Base-by-base conservation (phyloP, 345 rosid species). In the Nasturtium officinale region DNA sequence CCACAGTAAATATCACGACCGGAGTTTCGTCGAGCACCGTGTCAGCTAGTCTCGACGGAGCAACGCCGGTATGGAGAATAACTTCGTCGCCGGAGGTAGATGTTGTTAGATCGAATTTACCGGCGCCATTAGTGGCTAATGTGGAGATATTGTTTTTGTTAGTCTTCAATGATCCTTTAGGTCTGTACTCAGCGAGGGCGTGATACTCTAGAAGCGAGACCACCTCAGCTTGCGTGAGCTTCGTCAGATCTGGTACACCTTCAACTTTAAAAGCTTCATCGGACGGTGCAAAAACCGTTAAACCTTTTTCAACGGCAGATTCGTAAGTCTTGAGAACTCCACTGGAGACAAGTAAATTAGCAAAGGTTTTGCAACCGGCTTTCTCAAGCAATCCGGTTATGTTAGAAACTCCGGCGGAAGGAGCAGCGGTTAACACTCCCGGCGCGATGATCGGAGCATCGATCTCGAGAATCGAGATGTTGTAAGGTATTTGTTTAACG, bases 321-420 rank as follows among this genome's bases (percentile, higher is more conserved):
- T 85, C 81, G 43, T 81, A 95, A 20, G 83, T 86, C 81, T 91
- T 90, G 50, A 91, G 66, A 18, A 91, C 97, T 11, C 99, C 99
- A 30, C 87, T 95, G 1, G 86, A 55, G 2, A 48, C 61, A 7
- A 95, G 83, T 60, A 90, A 74, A 55, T 71, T 17, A 4, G 96
- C 96, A 40, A 91, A 91, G 2, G 91, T 91, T 76, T 88, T 91
- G 71, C 94, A 88, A 3, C 97, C 97, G 25, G 94, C 96, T 67
- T 95, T 95, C 58, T 88, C 96, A 2, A 95, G 87, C 66, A 90
- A 47, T 6, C 80, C 90, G 12, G 96, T 91, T 12, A 95, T 78
- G 83, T 95, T 91, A 0, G 83, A 78, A 12, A 58, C 81, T 1
- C 90, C 83, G 35, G 86, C 77, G 16, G 96, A 65, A 20, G 91